These are phyloP conservation scores for Glycine latifolia DNA, from an alignment of 306 rosid species.

Conservation along the genomic window DNA sequence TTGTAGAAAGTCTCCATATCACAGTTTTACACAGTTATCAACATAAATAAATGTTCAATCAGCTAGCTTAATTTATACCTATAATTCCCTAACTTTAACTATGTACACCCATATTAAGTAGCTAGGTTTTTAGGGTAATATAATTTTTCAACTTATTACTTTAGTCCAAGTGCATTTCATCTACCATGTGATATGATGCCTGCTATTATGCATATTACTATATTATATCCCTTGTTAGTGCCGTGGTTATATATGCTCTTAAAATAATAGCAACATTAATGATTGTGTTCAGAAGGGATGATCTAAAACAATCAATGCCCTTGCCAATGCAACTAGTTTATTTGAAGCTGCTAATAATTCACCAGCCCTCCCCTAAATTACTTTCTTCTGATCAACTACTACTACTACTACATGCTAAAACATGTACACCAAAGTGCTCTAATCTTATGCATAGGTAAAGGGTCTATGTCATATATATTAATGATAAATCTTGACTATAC, in stretches of 20 bases:
- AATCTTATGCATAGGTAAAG: not conserved
- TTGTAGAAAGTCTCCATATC: not conserved
- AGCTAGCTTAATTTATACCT: not conserved
- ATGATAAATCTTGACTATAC: not conserved
- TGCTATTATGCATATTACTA: not conserved
- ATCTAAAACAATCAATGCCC: not conserved
- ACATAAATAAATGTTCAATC: not conserved
- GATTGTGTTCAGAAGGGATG: no score
- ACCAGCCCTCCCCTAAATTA: not conserved
- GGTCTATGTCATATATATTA: not conserved
- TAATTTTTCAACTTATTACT: not conserved
- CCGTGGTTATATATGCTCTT: not conserved
- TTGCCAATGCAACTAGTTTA: not conserved
- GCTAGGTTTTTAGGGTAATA: not conserved
- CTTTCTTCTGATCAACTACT: not conserved
- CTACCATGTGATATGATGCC: not conserved
- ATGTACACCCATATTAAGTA: not conserved
- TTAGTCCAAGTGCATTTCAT: slow-evolving; percentile 34
- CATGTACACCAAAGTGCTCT: not conserved
- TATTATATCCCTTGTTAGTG: slow-evolving; percentile 11
- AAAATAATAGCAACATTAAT: not conserved
- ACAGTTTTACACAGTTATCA: not conserved
- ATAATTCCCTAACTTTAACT: not conserved
- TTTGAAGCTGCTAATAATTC: slow-evolving; percentile 17
- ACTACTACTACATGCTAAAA: not conserved